Percentiles rank a stretch among this genome's conserved stretches.
Conservation (phyloP, 768 basidiomycete species). For the Collybiopsis luxurians region DNA sequence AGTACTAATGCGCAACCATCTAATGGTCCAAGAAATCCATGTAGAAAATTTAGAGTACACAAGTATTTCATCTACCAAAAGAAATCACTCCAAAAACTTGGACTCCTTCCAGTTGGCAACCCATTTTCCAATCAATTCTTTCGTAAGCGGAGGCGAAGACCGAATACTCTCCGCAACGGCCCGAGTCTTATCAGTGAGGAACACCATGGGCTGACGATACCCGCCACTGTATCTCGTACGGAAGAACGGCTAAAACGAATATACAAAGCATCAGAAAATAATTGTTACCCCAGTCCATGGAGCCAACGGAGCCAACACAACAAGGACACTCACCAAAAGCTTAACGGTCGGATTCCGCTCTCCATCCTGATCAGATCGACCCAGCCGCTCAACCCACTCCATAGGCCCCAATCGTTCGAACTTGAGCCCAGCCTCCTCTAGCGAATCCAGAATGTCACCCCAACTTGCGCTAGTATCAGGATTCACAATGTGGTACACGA, state of each 20-base stretch:
- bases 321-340: conserved; percentile 27
- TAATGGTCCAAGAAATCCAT: no score
- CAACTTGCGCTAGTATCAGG: conserved; percentile 30
- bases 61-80: neutral
- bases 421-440: conserved; percentile 32
- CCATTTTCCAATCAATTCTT: conserved; percentile 39
- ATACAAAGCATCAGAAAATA: neutral
- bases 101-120: conserved; percentile 36
- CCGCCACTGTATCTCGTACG: conserved; percentile 22
- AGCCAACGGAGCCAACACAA: no score
- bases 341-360: conserved; percentile 40
- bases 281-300: no score
- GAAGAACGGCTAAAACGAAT: conserved; percentile 29
- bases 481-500: conserved; percentile 38
- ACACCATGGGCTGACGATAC: conserved; percentile 29
- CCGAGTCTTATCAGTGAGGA: conserved; percentile 28
- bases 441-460: conserved; percentile 35
- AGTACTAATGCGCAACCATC: no score
- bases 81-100: conserved; percentile 26
- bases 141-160: conserved; percentile 24
- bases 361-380: conserved; percentile 32
- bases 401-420: conserved; percentile 34
- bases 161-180: conserved; percentile 29
- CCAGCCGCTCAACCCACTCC: conserved; percentile 36
- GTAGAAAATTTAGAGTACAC: no score